phyloP scores from a whole-genome alignment of 768 basidiomycete species.

The Suillus paluster region DNA sequence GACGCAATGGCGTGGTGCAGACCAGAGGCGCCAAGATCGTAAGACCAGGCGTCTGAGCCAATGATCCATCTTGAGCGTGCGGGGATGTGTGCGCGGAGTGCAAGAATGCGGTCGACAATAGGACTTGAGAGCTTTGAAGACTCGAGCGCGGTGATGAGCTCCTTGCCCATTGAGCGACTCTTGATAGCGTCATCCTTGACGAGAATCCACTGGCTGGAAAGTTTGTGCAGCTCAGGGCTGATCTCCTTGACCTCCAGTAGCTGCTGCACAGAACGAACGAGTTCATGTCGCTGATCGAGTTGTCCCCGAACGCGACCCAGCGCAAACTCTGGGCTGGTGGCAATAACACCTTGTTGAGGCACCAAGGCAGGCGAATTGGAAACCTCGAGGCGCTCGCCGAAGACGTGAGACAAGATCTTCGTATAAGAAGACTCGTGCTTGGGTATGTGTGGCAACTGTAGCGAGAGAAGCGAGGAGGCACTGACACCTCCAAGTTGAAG shows the following conservation, averaged over 20 bases:
- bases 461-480: conserved; percentile 23
- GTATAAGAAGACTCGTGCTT: conserved; percentile 92
- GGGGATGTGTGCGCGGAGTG: conserved; percentile 64
- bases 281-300: conserved; percentile 71
- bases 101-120: conserved; percentile 59
- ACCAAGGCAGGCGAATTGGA: conserved; percentile 83
- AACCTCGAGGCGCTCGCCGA: conserved; percentile 79
- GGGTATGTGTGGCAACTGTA: conserved; percentile 67
- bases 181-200: conserved; percentile 71
- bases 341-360: conserved; percentile 66
- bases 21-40: conserved; percentile 94
- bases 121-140: conserved; percentile 43
- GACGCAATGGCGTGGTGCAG: conserved; percentile 94
- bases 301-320: conserved; percentile 89
- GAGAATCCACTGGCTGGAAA: conserved; percentile 81
- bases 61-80: conserved; percentile 92
- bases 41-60: conserved; percentile 97
- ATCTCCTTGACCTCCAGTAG: conserved; percentile 59
- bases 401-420: conserved; percentile 82
- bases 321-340: conserved; percentile 94
- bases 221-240: conserved; percentile 62
- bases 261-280: conserved; percentile 66
- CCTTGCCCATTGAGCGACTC: conserved; percentile 60
- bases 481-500: conserved; percentile 52
- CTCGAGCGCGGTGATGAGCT: conserved; percentile 57